Conservation (phyloP, 2,329 filamentous ascomycete genomes). For the Bipolaris cookei region DNA sequence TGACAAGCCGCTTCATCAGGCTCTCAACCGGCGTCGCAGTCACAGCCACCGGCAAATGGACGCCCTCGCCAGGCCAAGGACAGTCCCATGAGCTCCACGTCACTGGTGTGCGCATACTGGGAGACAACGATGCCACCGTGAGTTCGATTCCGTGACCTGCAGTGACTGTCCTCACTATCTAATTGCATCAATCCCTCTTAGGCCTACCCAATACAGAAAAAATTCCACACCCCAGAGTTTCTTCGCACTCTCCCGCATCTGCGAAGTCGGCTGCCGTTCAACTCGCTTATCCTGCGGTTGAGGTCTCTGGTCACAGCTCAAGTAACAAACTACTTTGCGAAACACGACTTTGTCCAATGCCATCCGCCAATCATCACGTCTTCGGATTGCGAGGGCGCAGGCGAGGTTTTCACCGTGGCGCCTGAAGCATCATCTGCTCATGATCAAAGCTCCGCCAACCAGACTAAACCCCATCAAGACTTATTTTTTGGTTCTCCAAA, state of each 20-base stretch:
- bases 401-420: conserved; percentile 82
- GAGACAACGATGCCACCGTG: conserved; percentile 80
- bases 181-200: conserved; percentile 50
- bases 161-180: conserved; percentile 17
- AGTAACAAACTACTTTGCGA: conserved; percentile 76
- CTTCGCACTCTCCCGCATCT: conserved; percentile 88
- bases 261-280: conserved; percentile 78
- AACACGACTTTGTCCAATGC: conserved; percentile 75
- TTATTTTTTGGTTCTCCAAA: conserved; percentile 86
- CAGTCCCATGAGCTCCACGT: conserved; percentile 85
- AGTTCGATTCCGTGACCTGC: conserved; percentile 42
- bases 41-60: conserved; percentile 78
- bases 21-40: conserved; percentile 83
- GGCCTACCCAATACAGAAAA: conserved; percentile 94
- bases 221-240: conserved; percentile 89
- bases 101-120: conserved; percentile 70
- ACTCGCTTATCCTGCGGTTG: conserved; percentile 79
- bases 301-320: conserved; percentile 79
- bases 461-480: conserved; percentile 35
- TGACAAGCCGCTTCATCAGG: conserved; percentile 55
- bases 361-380: conserved; percentile 95
- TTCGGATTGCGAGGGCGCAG: conserved; percentile 95
- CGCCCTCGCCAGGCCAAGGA: conserved; percentile 68
- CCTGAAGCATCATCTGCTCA: conserved; percentile 34
- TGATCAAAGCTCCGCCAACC: conserved; percentile 24